Conservation (phyloP, 2,329 filamentous ascomycete species). For the Fusarium heterosporum region DNA sequence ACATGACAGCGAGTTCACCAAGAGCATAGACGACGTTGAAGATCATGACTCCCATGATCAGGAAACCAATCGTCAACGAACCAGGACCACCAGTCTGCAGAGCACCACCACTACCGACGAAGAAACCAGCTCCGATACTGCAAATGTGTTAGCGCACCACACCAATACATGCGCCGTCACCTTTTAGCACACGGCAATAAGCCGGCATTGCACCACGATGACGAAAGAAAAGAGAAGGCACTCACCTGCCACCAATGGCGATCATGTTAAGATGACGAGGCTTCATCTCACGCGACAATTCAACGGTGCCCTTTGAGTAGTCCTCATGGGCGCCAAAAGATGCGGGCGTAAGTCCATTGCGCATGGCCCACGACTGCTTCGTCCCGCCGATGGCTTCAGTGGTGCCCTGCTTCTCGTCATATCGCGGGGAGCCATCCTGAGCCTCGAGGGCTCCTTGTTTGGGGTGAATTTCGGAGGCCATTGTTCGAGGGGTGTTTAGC, state of each 20-base stretch:
- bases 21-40: constrained; percentile 72
- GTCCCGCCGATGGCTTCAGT: constrained; percentile 5
- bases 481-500: constrained; percentile 1
- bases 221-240: background rate
- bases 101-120: constrained; percentile 67
- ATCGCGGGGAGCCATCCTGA: constrained; percentile 19
- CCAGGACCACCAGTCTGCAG: constrained; percentile 50
- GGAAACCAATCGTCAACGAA: constrained; percentile 61
- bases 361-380: constrained; percentile 43
- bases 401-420: constrained; percentile 39
- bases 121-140: constrained; percentile 70
- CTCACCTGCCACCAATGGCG: constrained; percentile 47
- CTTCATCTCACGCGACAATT: constrained; percentile 45
- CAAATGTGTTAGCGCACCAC: constrained; percentile 1
- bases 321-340: constrained; percentile 44
- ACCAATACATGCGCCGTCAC: background rate
- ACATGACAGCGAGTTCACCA: constrained; percentile 60
- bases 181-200: constrained; percentile 9
- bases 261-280: constrained; percentile 48
- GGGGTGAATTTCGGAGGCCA: constrained; percentile 36
- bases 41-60: constrained; percentile 70
- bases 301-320: constrained; percentile 35
- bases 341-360: constrained; percentile 43
- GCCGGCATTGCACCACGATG: constrained; percentile 1
- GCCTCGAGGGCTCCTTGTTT: constrained; percentile 36